Evolutionary conservation across 805 yeast species (phyloP).

Genomic region (Candida pini): DNA sequence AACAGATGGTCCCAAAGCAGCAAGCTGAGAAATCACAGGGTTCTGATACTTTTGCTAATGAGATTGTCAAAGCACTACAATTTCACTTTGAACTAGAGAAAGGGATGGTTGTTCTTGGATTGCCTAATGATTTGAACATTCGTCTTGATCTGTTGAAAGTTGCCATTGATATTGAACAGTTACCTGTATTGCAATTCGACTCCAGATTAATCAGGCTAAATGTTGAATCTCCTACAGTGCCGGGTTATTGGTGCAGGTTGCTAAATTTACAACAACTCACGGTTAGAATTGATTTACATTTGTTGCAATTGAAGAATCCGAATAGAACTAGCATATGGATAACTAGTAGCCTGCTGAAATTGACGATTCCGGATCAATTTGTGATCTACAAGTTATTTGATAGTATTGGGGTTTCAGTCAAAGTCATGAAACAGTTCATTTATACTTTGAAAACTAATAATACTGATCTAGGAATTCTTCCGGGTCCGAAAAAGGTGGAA

Average conservation of each 20-base stretch:
- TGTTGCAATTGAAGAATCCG: neutral
- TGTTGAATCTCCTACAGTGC: slow-evolving; percentile 46
- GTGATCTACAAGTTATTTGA: slow-evolving; percentile 77
- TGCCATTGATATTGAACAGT: slow-evolving; percentile 12
- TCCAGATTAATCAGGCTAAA: slow-evolving; percentile 35
- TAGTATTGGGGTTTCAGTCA: slow-evolving; percentile 60
- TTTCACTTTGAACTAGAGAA: too few relatives aligned
- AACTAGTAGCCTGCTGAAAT: slow-evolving; percentile 35
- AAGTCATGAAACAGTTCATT: slow-evolving; percentile 57
- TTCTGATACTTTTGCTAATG: too few relatives aligned
- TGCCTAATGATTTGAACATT: slow-evolving; percentile 46
- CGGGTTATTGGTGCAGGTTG: slow-evolving; percentile 45
- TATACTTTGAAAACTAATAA: slow-evolving; percentile 41
- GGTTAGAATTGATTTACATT: slow-evolving; percentile 5
- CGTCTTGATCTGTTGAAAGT: slow-evolving; percentile 38
- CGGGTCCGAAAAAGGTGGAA: slow-evolving; percentile 30
- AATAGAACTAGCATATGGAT: slow-evolving; percentile 9
- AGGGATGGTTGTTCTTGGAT: slow-evolving; percentile 26
- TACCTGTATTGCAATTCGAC: slow-evolving; percentile 10
- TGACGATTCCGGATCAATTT: slow-evolving; percentile 67
- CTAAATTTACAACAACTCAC: slow-evolving; percentile 22
- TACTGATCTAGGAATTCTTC: slow-evolving; percentile 31
- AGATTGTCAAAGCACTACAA: too few relatives aligned
- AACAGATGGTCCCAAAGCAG: too few relatives aligned
- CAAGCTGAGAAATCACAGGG: neutral